phyloP scores from a whole-genome alignment of 2,329 filamentous ascomycete species.

The Stenocarpella maydis region DNA sequence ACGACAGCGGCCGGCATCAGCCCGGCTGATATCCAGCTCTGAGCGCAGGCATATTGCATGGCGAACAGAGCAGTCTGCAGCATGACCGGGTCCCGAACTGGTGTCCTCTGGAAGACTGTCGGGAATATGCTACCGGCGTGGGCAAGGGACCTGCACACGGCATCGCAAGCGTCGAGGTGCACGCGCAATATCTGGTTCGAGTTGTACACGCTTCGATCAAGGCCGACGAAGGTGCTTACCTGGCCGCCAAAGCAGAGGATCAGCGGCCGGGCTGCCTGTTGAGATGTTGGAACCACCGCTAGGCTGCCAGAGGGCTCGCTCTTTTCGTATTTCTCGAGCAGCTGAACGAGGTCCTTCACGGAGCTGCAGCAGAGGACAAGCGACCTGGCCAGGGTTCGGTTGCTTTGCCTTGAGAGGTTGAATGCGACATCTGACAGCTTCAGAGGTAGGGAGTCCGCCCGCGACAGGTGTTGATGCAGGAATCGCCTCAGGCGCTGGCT shows the following conservation, averaged over 20 bases:
- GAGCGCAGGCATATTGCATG: conserved; percentile 52
- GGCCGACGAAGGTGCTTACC: conserved; percentile 41
- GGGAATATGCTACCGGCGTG: conserved; percentile 44
- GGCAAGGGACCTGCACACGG: conserved; percentile 26
- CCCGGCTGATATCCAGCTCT: conserved; percentile 53
- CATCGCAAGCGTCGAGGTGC: conserved; percentile 39
- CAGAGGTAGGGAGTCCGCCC: too few relatives aligned
- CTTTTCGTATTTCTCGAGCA: too few relatives aligned
- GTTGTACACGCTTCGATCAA: conserved; percentile 50
- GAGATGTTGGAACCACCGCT: too few relatives aligned
- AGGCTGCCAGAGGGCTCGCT: conserved; percentile 28
- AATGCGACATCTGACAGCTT: too few relatives aligned
- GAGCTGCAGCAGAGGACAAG: too few relatives aligned
- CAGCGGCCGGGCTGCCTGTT: neutral
- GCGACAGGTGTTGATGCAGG: too few relatives aligned
- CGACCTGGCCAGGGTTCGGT: too few relatives aligned
- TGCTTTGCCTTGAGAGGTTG: too few relatives aligned
- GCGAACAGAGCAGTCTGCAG: conserved; percentile 50
- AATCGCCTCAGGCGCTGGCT: too few relatives aligned
- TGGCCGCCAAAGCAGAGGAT: conserved; percentile 34
- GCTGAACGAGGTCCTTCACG: too few relatives aligned
- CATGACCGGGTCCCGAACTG: conserved; percentile 51
- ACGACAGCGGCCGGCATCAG: conserved; percentile 41
- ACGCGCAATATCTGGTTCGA: conserved; percentile 37
- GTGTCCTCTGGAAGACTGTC: conserved; percentile 44